Percentiles rank a stretch among this genome's conserved stretches.
Evolutionary conservation across 495 filamentous ascomycete genomes (phyloP).

Genomic region (Podospora pseudocomata): DNA sequence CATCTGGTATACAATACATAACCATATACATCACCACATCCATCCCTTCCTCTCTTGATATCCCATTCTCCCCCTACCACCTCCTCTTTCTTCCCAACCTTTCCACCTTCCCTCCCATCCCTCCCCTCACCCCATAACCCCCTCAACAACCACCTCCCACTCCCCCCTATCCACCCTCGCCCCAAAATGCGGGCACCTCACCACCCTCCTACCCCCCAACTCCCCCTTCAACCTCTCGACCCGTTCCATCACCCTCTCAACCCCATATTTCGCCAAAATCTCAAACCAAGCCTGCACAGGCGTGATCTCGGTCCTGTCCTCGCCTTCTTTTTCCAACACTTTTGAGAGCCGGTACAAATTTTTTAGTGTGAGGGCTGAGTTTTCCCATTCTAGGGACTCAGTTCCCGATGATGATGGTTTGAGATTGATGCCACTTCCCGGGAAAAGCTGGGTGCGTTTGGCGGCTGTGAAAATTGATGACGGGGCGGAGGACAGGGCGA

Average conservation of each 20-base stretch:
- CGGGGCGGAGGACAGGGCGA: neutral
- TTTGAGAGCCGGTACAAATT: neutral
- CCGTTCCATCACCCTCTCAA: neutral
- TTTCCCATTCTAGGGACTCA: neutral
- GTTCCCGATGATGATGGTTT: neutral
- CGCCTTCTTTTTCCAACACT: neutral
- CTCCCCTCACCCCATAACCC: neutral
- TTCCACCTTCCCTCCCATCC: neutral
- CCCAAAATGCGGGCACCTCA: slow-evolving; percentile 42
- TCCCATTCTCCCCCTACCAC: too few relatives aligned
- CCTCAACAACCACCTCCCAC: slow-evolving; percentile 39
- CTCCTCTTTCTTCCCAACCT: too few relatives aligned
- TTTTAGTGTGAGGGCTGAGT: neutral
- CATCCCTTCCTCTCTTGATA: too few relatives aligned
- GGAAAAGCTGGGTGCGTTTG: neutral
- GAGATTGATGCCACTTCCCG: neutral
- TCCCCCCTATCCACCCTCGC: slow-evolving; percentile 38
- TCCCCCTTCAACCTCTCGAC: slow-evolving; percentile 29
- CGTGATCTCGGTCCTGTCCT: neutral
- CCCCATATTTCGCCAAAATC: neutral
- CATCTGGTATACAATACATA: too few relatives aligned
- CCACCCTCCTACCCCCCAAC: slow-evolving; percentile 26
- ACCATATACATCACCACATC: too few relatives aligned
- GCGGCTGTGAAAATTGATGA: neutral
- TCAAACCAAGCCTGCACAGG: neutral